Conservation (phyloP, 768 basidiomycete species). For the Auriscalpium vulgare region DNA sequence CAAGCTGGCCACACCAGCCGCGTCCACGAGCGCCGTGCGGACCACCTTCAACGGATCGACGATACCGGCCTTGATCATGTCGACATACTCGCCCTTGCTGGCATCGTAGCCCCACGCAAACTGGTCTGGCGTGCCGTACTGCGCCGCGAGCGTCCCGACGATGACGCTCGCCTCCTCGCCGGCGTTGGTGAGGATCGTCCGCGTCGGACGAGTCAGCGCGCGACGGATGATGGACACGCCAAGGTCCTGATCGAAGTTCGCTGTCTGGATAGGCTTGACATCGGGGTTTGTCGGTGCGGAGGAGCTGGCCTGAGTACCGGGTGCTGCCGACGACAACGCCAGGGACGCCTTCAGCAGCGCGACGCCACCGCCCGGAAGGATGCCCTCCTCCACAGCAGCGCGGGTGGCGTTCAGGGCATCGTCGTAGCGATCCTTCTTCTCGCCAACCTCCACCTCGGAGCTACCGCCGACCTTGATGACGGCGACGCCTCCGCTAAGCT, state of each 20-base stretch:
- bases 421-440: constrained; percentile 99
- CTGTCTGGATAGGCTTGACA: constrained; percentile 62
- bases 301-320: constrained; percentile 16
- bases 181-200: constrained; percentile 88
- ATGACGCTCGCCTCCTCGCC: constrained; percentile 93
- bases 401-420: constrained; percentile 97
- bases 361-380: constrained; percentile 93
- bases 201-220: constrained; percentile 74
- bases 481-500: constrained; percentile 92
- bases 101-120: constrained; percentile 89
- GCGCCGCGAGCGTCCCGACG: constrained; percentile 72
- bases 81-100: constrained; percentile 82
- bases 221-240: constrained; percentile 89
- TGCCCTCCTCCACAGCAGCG: constrained; percentile 97
- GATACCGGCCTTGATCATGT: constrained; percentile 93
- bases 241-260: constrained; percentile 96
- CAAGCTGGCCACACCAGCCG: constrained; percentile 86
- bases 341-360: constrained; percentile 84
- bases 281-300: constrained; percentile 37
- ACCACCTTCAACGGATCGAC: constrained; percentile 97
- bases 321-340: constrained; percentile 45
- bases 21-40: constrained; percentile 86
- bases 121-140: constrained; percentile 67
- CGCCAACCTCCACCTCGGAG: constrained; percentile 92
- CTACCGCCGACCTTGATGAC: constrained; percentile 97